Evolutionary conservation across 257 asterid species (phyloP).

Genomic region (Leonotis leonurus): DNA sequence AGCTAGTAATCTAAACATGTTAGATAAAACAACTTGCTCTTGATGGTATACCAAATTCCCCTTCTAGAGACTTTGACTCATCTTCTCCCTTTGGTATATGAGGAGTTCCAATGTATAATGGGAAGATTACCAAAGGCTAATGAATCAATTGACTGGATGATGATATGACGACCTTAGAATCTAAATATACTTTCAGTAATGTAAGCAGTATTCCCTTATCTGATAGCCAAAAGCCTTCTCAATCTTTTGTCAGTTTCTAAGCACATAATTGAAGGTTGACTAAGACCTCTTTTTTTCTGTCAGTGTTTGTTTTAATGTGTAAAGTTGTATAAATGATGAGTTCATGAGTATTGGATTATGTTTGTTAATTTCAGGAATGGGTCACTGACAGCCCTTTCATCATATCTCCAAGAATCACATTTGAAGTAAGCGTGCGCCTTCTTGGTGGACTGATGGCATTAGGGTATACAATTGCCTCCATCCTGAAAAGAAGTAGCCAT

Average conservation of each 20-base stretch:
- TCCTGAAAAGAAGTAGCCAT: conserved; percentile 92
- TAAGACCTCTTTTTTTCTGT: background rate
- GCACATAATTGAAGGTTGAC: conserved; percentile 7
- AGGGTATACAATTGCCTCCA: conserved; percentile 94
- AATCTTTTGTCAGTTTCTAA: background rate
- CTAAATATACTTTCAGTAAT: background rate
- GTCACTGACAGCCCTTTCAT: conserved; percentile 89
- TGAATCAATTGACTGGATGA: background rate
- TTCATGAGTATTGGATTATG: conserved; percentile 11
- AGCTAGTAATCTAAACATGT: background rate
- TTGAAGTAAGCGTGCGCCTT: conserved; percentile 98
- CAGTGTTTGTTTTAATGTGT: background rate
- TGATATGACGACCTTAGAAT: background rate
- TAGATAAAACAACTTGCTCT: background rate
- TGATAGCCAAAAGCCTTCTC: background rate
- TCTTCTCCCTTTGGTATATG: background rate
- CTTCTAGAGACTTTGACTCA: background rate
- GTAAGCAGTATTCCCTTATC: background rate
- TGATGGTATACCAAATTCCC: background rate
- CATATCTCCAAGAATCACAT: conserved; percentile 94
- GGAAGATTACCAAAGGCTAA: background rate
- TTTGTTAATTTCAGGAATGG: conserved; percentile 77
- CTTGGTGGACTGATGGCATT: conserved; percentile 99
- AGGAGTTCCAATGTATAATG: background rate
- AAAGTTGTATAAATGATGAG: background rate